Evolutionary conservation across 768 basidiomycete genomes (phyloP).

Genomic region (Dentipellis fragilis): DNA sequence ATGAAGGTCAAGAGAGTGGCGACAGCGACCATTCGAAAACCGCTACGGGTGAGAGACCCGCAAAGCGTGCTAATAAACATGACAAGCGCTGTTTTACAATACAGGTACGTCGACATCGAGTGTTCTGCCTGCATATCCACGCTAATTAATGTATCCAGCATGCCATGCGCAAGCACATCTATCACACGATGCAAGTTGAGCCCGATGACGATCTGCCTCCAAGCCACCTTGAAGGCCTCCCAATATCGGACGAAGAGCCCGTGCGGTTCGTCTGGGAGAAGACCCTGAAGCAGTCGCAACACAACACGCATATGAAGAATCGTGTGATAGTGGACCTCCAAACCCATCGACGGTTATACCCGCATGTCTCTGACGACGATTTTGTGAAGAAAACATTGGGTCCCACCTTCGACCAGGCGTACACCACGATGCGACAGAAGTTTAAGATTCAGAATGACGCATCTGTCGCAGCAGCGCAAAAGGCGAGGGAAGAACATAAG

Average conservation of each 20-base stretch:
- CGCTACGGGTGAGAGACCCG: constrained; percentile 19
- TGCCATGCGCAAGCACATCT: constrained; percentile 60
- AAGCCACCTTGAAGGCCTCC: constrained; percentile 45
- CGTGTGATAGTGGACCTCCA: constrained; percentile 53
- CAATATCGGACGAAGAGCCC: constrained; percentile 36
- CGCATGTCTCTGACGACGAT: constrained; percentile 54
- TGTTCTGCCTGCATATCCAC: neutral
- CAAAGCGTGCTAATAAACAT: constrained; percentile 46
- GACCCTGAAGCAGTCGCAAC: constrained; percentile 63
- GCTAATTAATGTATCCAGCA: constrained; percentile 30
- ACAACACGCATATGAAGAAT: constrained; percentile 63
- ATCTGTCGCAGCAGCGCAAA: constrained; percentile 30
- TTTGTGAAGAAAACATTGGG: constrained; percentile 55
- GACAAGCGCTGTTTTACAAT: constrained; percentile 60
- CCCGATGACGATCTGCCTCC: constrained; percentile 52
- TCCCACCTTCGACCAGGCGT: constrained; percentile 59
- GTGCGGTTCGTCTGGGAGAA: constrained; percentile 76
- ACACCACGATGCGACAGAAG: constrained; percentile 58
- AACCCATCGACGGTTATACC: constrained; percentile 44
- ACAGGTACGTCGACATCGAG: constrained; percentile 30
- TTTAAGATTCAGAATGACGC: constrained; percentile 51
- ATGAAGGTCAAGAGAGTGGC: constrained; percentile 15
- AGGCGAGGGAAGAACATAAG: constrained; percentile 50
- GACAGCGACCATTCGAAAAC: constrained; percentile 29
- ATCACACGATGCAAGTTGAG: constrained; percentile 46